Base-by-base conservation (phyloP, 2,329 filamentous ascomycete species). In the Fusarium nurragi region DNA sequence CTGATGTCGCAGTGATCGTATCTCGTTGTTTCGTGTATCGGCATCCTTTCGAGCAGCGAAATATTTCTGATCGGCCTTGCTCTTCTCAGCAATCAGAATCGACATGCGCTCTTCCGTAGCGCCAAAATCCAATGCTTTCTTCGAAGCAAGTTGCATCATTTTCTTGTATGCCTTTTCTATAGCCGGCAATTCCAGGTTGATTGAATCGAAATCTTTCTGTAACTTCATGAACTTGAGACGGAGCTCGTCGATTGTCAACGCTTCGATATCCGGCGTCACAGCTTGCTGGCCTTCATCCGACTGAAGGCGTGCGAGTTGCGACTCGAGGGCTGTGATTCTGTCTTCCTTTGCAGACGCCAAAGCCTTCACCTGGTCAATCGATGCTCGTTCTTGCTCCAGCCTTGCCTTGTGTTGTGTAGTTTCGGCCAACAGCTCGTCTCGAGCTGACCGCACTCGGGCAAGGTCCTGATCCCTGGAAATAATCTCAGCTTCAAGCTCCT, bases 61-160 rank as follows among this genome's bases (percentile, higher is more conserved):
- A 75, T 97, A 99, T 78, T 98, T 98, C 74, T 98, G 94, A 73
- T 99, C 95, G 2, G 94, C 94, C 77, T 97, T 98, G 66, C 90
- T 89, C 80, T 99, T 99, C 78, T 99, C 93, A 1, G 93, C 92
- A 37, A 87, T 87, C 19, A 96, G 80, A 22, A 91, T 83, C 18
- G 87, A 80, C 34, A 94, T 82, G 63, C 90, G 91, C 54, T 97
- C 93, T 78, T 98, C 94, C 73, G 93, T 81, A 5, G 85, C 83
- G 7, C 84, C 81, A 49, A 91, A 88, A 63, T 97, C 93, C 71
- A 90, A 85, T 30, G 97, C 88, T 77, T 97, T 98, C 80, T 93
- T 94, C 48, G 90, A 89, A 9, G 93, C 93, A 56, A 97, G 78
- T 21, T 88, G 88, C 74, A 94, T 92, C 49, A 94, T 91, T 77